Evolutionary conservation across 306 rosid genomes (phyloP).

Genomic region (Medicago arabica): DNA sequence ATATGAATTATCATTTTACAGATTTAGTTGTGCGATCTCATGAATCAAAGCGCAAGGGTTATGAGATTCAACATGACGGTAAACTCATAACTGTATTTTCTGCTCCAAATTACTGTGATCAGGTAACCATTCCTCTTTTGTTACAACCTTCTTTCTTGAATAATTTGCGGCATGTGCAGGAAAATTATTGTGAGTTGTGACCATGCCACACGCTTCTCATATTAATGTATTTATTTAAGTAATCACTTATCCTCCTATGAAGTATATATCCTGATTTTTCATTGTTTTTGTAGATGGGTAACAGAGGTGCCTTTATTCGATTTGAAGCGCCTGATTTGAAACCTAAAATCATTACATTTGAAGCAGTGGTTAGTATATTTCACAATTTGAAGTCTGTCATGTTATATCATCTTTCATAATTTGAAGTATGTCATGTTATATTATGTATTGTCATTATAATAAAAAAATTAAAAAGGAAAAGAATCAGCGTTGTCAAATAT

Average conservation of each 20-base stretch:
- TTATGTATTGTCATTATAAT: background rate
- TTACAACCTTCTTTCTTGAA: background rate
- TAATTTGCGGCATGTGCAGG: background rate
- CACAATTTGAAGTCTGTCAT: constrained; percentile 14
- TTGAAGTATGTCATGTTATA: constrained; percentile 6
- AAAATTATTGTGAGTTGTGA: background rate
- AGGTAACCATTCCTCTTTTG: constrained; percentile 59
- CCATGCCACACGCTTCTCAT: constrained; percentile 18
- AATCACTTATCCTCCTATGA: constrained; percentile 14
- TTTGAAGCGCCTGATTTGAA: constrained; percentile 89
- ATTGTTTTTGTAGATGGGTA: constrained; percentile 83
- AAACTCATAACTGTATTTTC: constrained; percentile 98
- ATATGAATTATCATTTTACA: constrained; percentile 47
- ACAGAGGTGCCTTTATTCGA: constrained; percentile 96
- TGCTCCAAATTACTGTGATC: constrained; percentile 99
- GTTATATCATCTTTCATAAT: constrained; percentile 4
- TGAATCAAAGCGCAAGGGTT: constrained; percentile 99
- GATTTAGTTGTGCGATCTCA: constrained; percentile 97
- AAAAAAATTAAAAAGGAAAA: background rate
- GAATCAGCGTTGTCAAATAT: background rate
- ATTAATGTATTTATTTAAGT: constrained; percentile 19
- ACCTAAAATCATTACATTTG: constrained; percentile 84
- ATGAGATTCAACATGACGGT: constrained; percentile 95
- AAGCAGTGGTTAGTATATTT: constrained; percentile 83
- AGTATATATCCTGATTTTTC: constrained; percentile 24